phyloP scores from a whole-genome alignment of 2,329 filamentous ascomycete genomes.

The Ceratocystis harringtonii region DNA sequence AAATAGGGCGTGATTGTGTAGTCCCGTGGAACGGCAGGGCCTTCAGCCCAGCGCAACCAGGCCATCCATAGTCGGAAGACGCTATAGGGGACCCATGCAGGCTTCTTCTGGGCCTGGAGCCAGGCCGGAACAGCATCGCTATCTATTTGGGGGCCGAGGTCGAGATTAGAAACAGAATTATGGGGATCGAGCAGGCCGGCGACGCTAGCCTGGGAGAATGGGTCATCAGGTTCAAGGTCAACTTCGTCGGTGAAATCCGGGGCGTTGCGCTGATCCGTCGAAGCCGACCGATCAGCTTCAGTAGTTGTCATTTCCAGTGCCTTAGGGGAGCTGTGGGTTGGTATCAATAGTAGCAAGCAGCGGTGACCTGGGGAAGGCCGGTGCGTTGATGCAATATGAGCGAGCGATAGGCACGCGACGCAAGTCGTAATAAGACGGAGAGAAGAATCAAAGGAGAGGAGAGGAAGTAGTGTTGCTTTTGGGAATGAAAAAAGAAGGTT shows the following conservation, averaged over 20 bases:
- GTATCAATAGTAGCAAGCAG: background rate
- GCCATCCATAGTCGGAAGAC: constrained; percentile 32
- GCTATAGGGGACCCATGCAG: constrained; percentile 45
- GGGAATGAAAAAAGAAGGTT: background rate
- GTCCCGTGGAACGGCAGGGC: constrained; percentile 38
- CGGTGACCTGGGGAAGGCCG: background rate
- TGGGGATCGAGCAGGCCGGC: constrained; percentile 23
- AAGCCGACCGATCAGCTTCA: background rate
- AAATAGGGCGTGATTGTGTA: constrained; percentile 46
- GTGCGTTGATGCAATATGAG: background rate
- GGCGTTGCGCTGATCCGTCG: background rate
- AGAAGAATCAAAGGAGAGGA: background rate
- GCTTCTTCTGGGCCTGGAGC: constrained; percentile 41
- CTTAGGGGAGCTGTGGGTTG: background rate
- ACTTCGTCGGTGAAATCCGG: background rate
- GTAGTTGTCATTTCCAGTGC: background rate
- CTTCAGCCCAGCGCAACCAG: constrained; percentile 36
- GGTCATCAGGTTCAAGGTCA: constrained; percentile 29
- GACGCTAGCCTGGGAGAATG: constrained; percentile 24
- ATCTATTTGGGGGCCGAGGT: background rate
- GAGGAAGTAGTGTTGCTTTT: background rate
- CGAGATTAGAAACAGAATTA: constrained; percentile 21
- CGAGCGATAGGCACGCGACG: background rate
- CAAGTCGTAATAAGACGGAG: background rate
- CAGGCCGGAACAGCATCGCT: constrained; percentile 22